These are phyloP conservation scores for Penicillium sp. DNA, from an alignment of 2,329 filamentous ascomycete species.

Conservation along the genomic window DNA sequence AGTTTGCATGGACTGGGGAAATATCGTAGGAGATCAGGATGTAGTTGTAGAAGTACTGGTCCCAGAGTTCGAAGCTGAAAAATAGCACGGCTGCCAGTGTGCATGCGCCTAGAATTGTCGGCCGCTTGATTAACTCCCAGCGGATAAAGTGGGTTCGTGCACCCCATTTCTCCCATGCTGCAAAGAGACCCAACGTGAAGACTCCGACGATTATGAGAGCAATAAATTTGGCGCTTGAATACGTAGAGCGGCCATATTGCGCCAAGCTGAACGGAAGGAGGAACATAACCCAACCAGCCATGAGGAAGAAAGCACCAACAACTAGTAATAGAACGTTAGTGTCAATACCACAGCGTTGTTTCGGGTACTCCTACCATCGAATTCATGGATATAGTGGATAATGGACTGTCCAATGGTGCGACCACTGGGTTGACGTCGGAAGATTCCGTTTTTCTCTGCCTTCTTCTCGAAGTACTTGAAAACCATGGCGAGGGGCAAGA, in stretches of 20 bases:
- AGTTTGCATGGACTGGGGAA: constrained; percentile 36
- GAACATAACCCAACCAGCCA: constrained; percentile 54
- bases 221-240: constrained; percentile 43
- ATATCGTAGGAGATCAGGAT: constrained; percentile 47
- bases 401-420: constrained; percentile 44
- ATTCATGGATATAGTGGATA: constrained; percentile 50
- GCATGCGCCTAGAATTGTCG: constrained; percentile 47
- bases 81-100: constrained; percentile 42
- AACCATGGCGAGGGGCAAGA: constrained; percentile 48
- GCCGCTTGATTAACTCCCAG: constrained; percentile 44
- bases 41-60: constrained; percentile 47
- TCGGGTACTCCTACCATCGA: constrained; percentile 48
- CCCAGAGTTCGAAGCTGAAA: constrained; percentile 47
- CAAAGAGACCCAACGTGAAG: constrained; percentile 47
- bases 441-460: constrained; percentile 48
- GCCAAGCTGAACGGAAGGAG: constrained; percentile 57
- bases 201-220: constrained; percentile 48
- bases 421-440: constrained; percentile 38
- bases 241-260: constrained; percentile 33
- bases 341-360: constrained; percentile 39
- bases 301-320: constrained; percentile 40
- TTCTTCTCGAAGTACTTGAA: constrained; percentile 51
- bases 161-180: constrained; percentile 47
- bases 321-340: constrained; percentile 9
- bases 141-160: constrained; percentile 48